These are phyloP conservation scores for Lactarius evosmus DNA, from an alignment of 768 basidiomycete species.

Conservation along the genomic window DNA sequence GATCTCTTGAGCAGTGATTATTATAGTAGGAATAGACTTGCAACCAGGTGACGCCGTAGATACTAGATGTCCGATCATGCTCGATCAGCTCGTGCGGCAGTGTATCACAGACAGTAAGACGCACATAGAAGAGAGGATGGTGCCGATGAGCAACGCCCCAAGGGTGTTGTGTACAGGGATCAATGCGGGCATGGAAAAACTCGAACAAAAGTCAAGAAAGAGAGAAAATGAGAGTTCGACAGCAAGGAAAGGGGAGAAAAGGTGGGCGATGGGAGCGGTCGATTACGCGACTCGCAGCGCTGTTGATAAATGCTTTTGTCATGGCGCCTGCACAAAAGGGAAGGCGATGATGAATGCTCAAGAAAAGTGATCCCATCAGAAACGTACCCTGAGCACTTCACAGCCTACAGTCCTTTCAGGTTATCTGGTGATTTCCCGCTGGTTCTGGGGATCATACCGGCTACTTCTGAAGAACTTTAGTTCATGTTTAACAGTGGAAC, in stretches of 20 bases:
- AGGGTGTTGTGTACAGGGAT: constrained; percentile 7
- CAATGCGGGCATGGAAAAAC: neutral
- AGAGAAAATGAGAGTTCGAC: neutral
- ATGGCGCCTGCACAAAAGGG: neutral
- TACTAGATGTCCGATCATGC: neutral
- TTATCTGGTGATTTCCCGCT: neutral
- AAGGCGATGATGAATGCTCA: neutral
- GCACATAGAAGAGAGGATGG: constrained; percentile 1
- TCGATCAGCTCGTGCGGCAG: too few relatives aligned
- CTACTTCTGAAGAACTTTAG: neutral
- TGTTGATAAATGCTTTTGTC: neutral
- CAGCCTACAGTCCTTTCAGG: neutral
- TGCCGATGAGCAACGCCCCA: constrained; percentile 2
- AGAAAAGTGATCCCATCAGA: neutral
- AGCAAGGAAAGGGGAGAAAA: neutral
- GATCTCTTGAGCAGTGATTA: neutral
- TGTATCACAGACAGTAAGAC: too few relatives aligned
- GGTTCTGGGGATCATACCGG: neutral
- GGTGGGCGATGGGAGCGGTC: neutral
- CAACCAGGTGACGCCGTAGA: constrained; percentile 4
- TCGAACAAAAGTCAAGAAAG: neutral
- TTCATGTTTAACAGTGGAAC: neutral
- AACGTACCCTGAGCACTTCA: neutral
- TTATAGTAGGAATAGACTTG: constrained; percentile 7
- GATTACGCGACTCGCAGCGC: neutral